Evolutionary conservation across 768 basidiomycete genomes (phyloP).

Genomic region (Macrolepiota fuliginosa): DNA sequence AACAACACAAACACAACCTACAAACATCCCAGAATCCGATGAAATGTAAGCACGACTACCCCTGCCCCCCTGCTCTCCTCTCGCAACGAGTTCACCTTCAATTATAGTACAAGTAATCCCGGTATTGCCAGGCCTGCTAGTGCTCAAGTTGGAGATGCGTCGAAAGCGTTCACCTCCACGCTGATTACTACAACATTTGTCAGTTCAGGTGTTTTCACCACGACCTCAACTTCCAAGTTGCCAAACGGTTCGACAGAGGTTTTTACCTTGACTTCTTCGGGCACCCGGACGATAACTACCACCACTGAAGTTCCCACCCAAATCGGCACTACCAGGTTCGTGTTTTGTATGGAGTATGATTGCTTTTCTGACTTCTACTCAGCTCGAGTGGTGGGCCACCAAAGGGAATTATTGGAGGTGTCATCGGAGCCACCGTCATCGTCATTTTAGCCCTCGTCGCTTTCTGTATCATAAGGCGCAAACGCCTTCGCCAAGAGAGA

Average conservation of each 20-base stretch:
- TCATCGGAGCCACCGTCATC: slow-evolving; percentile 5
- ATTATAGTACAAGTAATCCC: neutral
- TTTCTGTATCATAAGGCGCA: slow-evolving; percentile 9
- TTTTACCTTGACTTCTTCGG: neutral
- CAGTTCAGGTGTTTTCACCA: neutral
- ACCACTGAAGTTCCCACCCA: neutral
- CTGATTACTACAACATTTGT: neutral
- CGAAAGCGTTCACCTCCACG: neutral
- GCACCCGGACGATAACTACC: neutral
- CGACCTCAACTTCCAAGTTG: neutral
- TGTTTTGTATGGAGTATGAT: too few species aligned
- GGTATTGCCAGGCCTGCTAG: neutral
- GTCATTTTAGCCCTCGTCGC: slow-evolving; percentile 6
- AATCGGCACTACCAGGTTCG: neutral
- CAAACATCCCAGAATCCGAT: too few species aligned
- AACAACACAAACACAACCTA: too few species aligned
- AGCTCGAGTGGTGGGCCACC: neutral
- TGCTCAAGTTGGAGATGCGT: neutral
- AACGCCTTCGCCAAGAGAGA: neutral
- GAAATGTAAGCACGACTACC: too few species aligned
- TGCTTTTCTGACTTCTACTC: neutral
- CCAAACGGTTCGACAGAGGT: neutral
- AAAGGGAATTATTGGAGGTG: slow-evolving; percentile 4
- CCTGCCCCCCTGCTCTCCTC: neutral
- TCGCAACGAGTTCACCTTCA: neutral